Conservation (phyloP, 768 basidiomycete species). For the Amanita rubescens region DNA sequence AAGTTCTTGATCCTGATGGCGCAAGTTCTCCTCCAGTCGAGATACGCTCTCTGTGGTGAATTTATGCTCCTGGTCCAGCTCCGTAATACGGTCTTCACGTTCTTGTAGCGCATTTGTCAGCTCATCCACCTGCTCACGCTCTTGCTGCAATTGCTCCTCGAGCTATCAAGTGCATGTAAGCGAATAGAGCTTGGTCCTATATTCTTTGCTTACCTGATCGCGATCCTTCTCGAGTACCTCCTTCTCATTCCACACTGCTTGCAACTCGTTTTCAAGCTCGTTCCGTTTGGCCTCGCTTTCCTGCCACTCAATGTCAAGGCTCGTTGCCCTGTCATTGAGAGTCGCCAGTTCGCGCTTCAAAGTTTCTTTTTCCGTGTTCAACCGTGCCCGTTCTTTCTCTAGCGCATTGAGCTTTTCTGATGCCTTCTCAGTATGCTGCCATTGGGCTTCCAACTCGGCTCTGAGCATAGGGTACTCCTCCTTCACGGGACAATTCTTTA, state of each 20-base stretch:
- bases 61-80: slow-evolving; percentile 49
- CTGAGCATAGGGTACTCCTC: slow-evolving; percentile 45
- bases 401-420: slow-evolving; percentile 39
- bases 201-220: slow-evolving; percentile 33
- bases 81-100: slow-evolving; percentile 41
- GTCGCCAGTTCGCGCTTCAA: slow-evolving; percentile 31
- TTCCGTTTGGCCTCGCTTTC: slow-evolving; percentile 47
- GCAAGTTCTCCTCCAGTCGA: slow-evolving; percentile 53
- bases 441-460: slow-evolving; percentile 63
- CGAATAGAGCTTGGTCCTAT: not conserved
- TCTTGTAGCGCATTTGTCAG: slow-evolving; percentile 44
- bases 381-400: slow-evolving; percentile 25
- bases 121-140: slow-evolving; percentile 41
- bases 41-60: slow-evolving; percentile 44
- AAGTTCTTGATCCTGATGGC: slow-evolving; percentile 50
- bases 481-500: slow-evolving; percentile 34
- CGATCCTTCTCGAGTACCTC: slow-evolving; percentile 51
- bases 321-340: slow-evolving; percentile 33
- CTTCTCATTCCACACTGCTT: slow-evolving; percentile 44
- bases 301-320: slow-evolving; percentile 49
- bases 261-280: slow-evolving; percentile 49
- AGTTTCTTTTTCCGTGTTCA: slow-evolving; percentile 34
- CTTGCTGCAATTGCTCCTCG: slow-evolving; percentile 44
- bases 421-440: slow-evolving; percentile 53
- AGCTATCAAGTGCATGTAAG: slow-evolving; percentile 27